Conservation (phyloP, 169 alveolate species). For the Cryptosporidium canis region DNA sequence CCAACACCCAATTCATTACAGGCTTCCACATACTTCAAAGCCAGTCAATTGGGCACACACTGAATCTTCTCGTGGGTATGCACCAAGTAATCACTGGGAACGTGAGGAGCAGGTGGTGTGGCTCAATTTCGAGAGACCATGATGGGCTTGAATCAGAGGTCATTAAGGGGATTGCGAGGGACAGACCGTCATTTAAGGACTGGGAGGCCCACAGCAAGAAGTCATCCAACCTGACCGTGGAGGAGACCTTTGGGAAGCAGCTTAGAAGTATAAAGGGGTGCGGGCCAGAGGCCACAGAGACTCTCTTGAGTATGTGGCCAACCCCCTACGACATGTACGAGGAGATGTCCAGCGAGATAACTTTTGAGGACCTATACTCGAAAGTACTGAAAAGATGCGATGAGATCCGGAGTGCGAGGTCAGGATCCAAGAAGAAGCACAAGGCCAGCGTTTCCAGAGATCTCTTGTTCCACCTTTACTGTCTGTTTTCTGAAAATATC, state of each 20-base stretch:
- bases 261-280: constrained; percentile 80
- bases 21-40: constrained; percentile 77
- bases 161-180: constrained; percentile 37
- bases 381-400: neutral
- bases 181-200: constrained; percentile 76
- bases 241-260: constrained; percentile 84
- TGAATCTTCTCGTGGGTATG: constrained; percentile 75
- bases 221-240: constrained; percentile 79
- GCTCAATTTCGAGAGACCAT: constrained; percentile 19
- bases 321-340: constrained; percentile 80
- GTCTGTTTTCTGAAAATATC: constrained; percentile 5
- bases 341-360: constrained; percentile 8
- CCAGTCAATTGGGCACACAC: constrained; percentile 77
- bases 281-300: constrained; percentile 83
- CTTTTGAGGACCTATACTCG: neutral
- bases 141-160: constrained; percentile 7
- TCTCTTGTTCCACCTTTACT: neutral
- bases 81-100: constrained; percentile 68
- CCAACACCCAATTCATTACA: constrained; percentile 76
- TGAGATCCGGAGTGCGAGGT: neutral
- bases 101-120: constrained; percentile 19
- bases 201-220: constrained; percentile 83
- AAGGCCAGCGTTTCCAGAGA: constrained; percentile 36
- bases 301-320: constrained; percentile 83
- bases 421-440: neutral